A percentile compares a stretch with the other conserved stretches of the same genome.
Evolutionary conservation across 2,329 filamentous ascomycete species (phyloP).

Genomic region (Aureobasidium namibiae): DNA sequence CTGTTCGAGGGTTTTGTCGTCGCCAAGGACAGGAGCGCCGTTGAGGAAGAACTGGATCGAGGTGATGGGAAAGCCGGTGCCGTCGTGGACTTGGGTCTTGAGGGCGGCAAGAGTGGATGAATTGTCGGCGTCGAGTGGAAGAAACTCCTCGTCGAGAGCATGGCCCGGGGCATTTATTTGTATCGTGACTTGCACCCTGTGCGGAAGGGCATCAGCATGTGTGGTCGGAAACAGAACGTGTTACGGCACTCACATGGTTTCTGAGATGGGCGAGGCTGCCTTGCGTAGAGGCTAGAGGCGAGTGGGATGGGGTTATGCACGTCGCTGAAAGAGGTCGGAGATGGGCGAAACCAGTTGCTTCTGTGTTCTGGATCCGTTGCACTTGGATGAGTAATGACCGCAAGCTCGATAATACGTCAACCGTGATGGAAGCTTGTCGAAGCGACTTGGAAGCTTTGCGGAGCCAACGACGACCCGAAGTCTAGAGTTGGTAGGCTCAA

Average conservation of each 20-base stretch:
- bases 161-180: constrained; percentile 70
- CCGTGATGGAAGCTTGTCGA: neutral
- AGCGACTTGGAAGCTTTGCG: constrained; percentile 6
- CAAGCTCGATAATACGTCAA: neutral
- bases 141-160: constrained; percentile 60
- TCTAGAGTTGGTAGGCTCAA: neutral
- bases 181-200: constrained; percentile 74
- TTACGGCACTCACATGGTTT: constrained; percentile 12
- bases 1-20: constrained; percentile 72
- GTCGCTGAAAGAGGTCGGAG: constrained; percentile 18
- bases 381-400: neutral
- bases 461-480: neutral
- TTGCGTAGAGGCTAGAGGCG: constrained; percentile 13
- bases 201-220: neutral
- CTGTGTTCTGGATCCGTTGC: neutral
- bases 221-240: constrained; percentile 1
- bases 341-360: neutral
- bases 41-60: constrained; percentile 87
- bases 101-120: constrained; percentile 79
- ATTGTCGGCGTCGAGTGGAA: constrained; percentile 72
- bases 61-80: constrained; percentile 62
- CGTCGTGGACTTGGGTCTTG: constrained; percentile 80
- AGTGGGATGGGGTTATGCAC: constrained; percentile 16
- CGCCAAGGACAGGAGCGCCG: constrained; percentile 68
- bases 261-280: constrained; percentile 8